Evolutionary conservation across 176 grass and related monocot species (phyloP).

Genomic region (Carex parvula): DNA sequence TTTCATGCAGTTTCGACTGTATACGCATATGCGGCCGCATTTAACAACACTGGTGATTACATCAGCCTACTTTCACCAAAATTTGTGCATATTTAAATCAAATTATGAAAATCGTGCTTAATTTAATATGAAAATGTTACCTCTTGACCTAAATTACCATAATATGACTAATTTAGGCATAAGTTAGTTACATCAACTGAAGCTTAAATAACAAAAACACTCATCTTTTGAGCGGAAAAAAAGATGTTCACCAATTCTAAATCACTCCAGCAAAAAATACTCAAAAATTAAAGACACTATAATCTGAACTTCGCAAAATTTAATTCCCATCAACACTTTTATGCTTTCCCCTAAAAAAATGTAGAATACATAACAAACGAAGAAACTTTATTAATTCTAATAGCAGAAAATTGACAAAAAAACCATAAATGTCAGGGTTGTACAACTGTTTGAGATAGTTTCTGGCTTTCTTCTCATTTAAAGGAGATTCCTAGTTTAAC

Average conservation of each 20-base stretch:
- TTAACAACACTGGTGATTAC: not conserved
- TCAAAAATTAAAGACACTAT: not conserved
- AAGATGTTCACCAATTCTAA: not conserved
- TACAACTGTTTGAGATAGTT: not conserved
- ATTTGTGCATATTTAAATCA: not conserved
- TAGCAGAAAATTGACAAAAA: not conserved
- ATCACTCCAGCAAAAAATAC: not conserved
- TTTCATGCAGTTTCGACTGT: too few species aligned
- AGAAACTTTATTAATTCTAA: not conserved
- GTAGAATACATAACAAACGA: too few species aligned
- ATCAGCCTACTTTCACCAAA: not conserved
- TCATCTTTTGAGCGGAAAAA: not conserved
- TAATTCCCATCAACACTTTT: not conserved
- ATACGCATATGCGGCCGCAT: too few species aligned
- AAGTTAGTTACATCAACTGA: not conserved
- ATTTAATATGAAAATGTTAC: not conserved
- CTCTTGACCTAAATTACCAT: not conserved
- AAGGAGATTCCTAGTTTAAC: not conserved
- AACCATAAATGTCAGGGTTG: not conserved
- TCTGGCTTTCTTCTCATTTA: not conserved
- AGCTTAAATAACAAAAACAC: not conserved
- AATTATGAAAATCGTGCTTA: not conserved
- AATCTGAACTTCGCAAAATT: not conserved
- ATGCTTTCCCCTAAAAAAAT: not conserved
- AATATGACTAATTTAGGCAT: not conserved